Base-by-base conservation (phyloP, 2,329 filamentous ascomycete genomes). In the Boeremia exigua region DNA sequence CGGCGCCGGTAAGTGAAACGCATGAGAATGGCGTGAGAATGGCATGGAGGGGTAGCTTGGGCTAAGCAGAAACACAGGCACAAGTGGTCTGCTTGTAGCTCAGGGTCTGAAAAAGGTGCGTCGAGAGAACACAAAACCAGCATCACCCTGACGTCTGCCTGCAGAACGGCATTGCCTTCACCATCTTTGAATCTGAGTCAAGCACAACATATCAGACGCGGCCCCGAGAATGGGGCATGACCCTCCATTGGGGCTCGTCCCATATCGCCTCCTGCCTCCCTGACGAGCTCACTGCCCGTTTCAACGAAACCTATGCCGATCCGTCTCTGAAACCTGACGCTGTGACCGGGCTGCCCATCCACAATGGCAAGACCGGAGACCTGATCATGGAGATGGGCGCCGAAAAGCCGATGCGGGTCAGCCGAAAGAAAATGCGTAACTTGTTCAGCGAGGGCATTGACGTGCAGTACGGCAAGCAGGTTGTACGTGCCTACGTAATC, bases 191-290 rank as follows among this genome's bases (percentile, higher is more conserved):
- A 36, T 49, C 49, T 46, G 54, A 60, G 47, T 54, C 54, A 38
- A 40, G 33, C 11, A 43, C 36, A 4, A 58, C 56, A 8, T 63
- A 61, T 39, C 62, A 63, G 36, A 61, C 66, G 15, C 59, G 65
- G 1, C 65, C 63, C 2, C 60, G 66, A 44, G 63, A 68, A 62
- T 68, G 62, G 63, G 65, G 65, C 54, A 69, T 69, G 63, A 68
- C 65, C 4, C 58, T 69, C 3, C 66, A 68, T 39, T 65, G 66
- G 63, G 63, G 63, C 38, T 48, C 54, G 10, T 44, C 50, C 9
- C 63, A 68, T 46, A 56, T 67, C 29, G 44, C 53, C 17, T 59
- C 56, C 8, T 66, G 60, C 19, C 63, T 69, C 6, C 63, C 66
- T 15, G 38, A 51, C 1, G 32, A 56, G 2, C 63, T 69, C 23